Percentiles rank a stretch among this genome's conserved stretches.
phyloP scores from a whole-genome alignment of 2,329 filamentous ascomycete species.

The Furcasterigmium sp. region DNA sequence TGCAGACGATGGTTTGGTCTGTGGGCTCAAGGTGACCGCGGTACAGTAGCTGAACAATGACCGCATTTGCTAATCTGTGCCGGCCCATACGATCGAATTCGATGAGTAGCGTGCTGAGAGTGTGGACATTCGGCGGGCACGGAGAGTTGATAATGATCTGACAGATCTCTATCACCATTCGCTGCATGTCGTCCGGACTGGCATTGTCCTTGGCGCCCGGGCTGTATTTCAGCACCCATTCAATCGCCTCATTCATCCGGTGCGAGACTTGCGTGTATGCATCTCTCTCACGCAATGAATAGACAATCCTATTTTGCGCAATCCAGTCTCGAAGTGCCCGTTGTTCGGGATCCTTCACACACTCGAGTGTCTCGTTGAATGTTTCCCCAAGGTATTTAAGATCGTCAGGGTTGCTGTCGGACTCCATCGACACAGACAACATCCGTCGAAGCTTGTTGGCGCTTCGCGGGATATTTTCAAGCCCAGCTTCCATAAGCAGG shows the following conservation, averaged over 20 bases:
- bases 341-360: too few relatives aligned
- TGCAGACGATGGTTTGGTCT: constrained; percentile 39
- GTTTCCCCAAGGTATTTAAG: not conserved
- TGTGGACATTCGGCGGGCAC: constrained; percentile 59
- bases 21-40: constrained; percentile 40
- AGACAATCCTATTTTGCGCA: too few relatives aligned
- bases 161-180: constrained; percentile 41
- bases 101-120: constrained; percentile 66
- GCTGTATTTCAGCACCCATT: constrained; percentile 4
- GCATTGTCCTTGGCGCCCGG: not conserved
- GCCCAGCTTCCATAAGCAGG: too few relatives aligned
- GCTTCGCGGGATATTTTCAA: too few relatives aligned
- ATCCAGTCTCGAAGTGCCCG: too few relatives aligned
- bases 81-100: constrained; percentile 52
- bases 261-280: too few relatives aligned
- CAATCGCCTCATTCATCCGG: constrained; percentile 5
- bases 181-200: not conserved
- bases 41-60: constrained; percentile 46
- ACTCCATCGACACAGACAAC: too few relatives aligned
- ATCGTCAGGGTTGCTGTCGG: not conserved
- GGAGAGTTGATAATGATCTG: constrained; percentile 62
- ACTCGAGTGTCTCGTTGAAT: too few relatives aligned
- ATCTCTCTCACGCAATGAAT: too few relatives aligned
- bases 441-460: too few relatives aligned
- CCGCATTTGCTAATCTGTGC: constrained; percentile 43